Evolutionary conservation across 768 basidiomycete genomes (phyloP), one percentile per base, ranked within the genome.

Genomic region (Lentinula sp.): DNA sequence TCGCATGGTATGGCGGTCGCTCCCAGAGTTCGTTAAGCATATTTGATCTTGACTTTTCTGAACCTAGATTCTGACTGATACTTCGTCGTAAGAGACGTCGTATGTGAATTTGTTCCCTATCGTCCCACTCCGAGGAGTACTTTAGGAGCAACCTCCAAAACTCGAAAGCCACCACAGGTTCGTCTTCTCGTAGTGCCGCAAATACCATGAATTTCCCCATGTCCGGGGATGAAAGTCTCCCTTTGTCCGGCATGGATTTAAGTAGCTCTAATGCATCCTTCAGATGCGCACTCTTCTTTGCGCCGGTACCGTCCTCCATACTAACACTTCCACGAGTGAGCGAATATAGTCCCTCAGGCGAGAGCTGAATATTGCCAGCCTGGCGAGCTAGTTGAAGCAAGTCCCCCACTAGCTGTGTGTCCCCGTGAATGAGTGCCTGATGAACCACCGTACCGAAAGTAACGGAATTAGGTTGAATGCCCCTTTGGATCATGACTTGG

Each of bases 371-470:
- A 45, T 74, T 65, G 3, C 75, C 74, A 11, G 73, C 65, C 34
- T 69, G 65, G n/a, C 71, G 70, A 43, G 81, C 77, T 42, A 70
- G 75, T 28, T 64, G 63, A 32, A 83, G 69, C 66, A 88, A 70
- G 46, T 73, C 66, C 13, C 68, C 62, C 35, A 80, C 81, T 31
- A 88, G 70, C 34, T 73, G 69, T 52, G 65, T 61, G 58, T 87
- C 78, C 31, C 74, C 72, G 51, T 79, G 76, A 21, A 70, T 63
- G 37, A 81, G 70, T 9, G 88, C 86, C 60, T 78, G 74, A 62
- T 87, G 85, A 61, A 90, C 71, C 46, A 87, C 78, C 0, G 86
- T 87, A 34, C 84, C 85, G 70, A 80, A 84, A 46, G 83, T 80
- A 39, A 84, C 76, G 21, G 70, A 71, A 66, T 85, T 81, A 0